Conservation (phyloP, 2,329 filamentous ascomycete species). For the Claviceps purpurea region DNA sequence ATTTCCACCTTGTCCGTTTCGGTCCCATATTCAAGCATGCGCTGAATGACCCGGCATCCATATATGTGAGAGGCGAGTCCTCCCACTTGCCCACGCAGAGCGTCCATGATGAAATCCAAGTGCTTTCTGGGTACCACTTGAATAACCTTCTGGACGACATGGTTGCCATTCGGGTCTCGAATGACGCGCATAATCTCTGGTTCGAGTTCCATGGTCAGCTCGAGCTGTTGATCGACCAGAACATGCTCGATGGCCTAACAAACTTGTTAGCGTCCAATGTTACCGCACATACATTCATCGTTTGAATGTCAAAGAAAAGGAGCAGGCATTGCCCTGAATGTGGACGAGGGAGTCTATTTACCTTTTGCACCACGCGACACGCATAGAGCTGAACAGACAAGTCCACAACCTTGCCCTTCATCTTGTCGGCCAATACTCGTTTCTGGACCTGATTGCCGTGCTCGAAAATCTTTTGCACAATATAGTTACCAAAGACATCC, state of each 20-base stretch:
- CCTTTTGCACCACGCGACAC: slow-evolving; percentile 92
- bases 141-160: slow-evolving; percentile 91
- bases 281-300: too few relatives aligned
- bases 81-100: slow-evolving; percentile 63
- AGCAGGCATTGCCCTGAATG: not conserved
- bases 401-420: slow-evolving; percentile 71
- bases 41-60: slow-evolving; percentile 85
- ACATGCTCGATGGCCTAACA: slow-evolving; percentile 75
- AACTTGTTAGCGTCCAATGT: too few relatives aligned
- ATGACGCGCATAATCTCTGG: slow-evolving; percentile 63
- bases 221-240: slow-evolving; percentile 79
- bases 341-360: slow-evolving; percentile 17
- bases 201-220: slow-evolving; percentile 72
- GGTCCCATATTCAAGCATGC: slow-evolving; percentile 74
- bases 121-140: slow-evolving; percentile 64
- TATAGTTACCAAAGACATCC: slow-evolving; percentile 95
- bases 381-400: slow-evolving; percentile 84
- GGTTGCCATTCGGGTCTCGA: slow-evolving; percentile 84
- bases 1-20: slow-evolving; percentile 58
- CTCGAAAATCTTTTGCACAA: slow-evolving; percentile 95
- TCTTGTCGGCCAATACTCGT: slow-evolving; percentile 68
- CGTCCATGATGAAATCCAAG: slow-evolving; percentile 73
- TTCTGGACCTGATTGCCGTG: slow-evolving; percentile 92
- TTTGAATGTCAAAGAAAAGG: not conserved
- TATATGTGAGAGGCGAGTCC: slow-evolving; percentile 67